A percentile compares a stretch with the other conserved stretches of the same genome.
Conservation (phyloP, 345 rosid genomes). For the Rhizophora apiculata region DNA sequence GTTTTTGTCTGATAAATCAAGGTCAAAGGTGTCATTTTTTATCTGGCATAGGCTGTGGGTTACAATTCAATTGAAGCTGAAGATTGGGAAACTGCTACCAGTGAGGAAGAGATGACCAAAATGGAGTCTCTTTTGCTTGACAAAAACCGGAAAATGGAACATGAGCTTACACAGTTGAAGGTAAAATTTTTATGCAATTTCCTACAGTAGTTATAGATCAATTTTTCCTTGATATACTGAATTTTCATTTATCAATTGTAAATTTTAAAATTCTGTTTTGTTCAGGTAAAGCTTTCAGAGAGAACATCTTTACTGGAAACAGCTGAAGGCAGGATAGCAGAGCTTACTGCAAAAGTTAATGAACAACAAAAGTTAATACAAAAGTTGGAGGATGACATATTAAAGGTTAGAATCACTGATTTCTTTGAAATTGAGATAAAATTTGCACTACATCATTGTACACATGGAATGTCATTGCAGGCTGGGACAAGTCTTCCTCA, state of each 20-base stretch:
- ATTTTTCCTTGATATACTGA: not conserved
- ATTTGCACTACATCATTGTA: too few relatives aligned
- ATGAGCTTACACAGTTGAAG: constrained; percentile 88
- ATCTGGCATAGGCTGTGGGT: constrained; percentile 68
- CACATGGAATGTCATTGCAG: too few relatives aligned
- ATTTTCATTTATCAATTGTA: not conserved
- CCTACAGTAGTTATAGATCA: not conserved
- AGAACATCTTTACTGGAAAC: constrained; percentile 65
- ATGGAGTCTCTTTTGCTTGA: constrained; percentile 99
- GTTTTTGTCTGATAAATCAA: constrained; percentile 3
- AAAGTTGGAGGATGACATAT: constrained; percentile 94
- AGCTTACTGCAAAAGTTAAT: constrained; percentile 62
- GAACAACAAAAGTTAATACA: constrained; percentile 88
- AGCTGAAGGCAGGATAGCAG: constrained; percentile 67
- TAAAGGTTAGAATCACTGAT: constrained; percentile 57
- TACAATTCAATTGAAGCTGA: constrained; percentile 98
- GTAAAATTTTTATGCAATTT: constrained; percentile 28
- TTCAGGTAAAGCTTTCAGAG: constrained; percentile 85
- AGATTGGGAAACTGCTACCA: constrained; percentile 96
- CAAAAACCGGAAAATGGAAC: constrained; percentile 96
- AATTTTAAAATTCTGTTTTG: constrained; percentile 16
- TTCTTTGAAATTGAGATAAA: constrained; percentile 1
- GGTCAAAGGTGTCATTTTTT: constrained; percentile 16
- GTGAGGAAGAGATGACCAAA: constrained; percentile 95
- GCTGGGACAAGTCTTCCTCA: not conserved